Conservation (phyloP, 108 stramenopile genomes). For the Hondaea fermentalgiana region DNA sequence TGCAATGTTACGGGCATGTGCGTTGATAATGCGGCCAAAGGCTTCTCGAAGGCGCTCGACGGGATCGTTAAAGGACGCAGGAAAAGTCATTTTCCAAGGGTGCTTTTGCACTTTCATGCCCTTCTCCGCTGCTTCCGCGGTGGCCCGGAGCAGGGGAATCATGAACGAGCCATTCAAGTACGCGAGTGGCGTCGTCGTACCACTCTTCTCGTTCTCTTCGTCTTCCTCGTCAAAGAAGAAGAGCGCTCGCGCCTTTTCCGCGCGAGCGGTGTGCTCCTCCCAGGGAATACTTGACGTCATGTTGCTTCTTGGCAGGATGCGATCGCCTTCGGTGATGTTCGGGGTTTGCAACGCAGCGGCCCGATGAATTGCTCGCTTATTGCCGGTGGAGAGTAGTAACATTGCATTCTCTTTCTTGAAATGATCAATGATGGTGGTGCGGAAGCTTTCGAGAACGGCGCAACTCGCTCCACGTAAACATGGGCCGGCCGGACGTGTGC, state of each 20-base stretch:
- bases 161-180: not conserved
- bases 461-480: no score
- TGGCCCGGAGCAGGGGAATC: not conserved
- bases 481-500: no score
- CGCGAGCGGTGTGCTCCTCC: not conserved
- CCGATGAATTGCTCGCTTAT: no score
- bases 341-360: no score
- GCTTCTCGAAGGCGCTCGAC: not conserved
- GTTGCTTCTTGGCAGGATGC: no score
- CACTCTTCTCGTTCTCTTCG: no score
- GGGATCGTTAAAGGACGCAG: not conserved
- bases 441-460: no score
- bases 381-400: no score
- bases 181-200: not conserved
- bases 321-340: no score
- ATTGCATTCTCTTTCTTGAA: no score
- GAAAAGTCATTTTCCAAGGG: not conserved
- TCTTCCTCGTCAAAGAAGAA: not conserved
- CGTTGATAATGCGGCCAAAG: not conserved
- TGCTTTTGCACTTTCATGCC: not conserved
- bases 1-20: not conserved
- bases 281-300: not conserved
- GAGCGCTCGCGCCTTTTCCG: not conserved
- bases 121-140: not conserved
- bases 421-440: no score